Base-by-base conservation (phyloP, 306 rosid genomes). In the Fagus sylvatica region DNA sequence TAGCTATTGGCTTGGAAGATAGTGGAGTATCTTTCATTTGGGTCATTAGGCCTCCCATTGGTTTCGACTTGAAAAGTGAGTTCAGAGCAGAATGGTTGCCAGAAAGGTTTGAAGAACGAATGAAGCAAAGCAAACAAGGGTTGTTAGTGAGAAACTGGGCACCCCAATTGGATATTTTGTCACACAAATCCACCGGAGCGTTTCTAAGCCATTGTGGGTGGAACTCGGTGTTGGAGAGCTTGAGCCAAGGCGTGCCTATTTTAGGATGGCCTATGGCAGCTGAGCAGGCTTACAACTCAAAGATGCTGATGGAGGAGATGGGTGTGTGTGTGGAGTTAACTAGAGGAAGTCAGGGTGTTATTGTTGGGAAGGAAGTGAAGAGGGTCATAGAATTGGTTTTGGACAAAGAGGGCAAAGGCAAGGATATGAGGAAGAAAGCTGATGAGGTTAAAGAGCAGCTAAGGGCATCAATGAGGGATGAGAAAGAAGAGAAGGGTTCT, bases 121-220 rank as follows among this genome's bases (percentile, higher is more conserved):
- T 87, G 79, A 80, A 49, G 17, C 74, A 32, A 13, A 76, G 36
- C 12, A 82, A 85, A 2, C 66, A 16, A 16, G 95, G 95, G 0
- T 30, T 93, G 16, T 3, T 91, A 32, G 87, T 93, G 49, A 79
- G 83, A 6, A 84, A 84, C 6, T 93, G 98, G 97, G 97, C 92
- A 4, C 95, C 95, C 8, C 97, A 91, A 30, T 66, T 88, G 88
- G 95, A 89, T 74, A 93, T 93, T 46, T 53, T 93, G 1, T 74
- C 89, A 1, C 97, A 93, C 76, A 69, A 37, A 28, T 76, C 91
- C 7, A 79, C 84, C 0, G 89, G 93, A 1, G 94, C 83, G 1
- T 91, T 93, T 77, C 60, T 93, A 16, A 88, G 97, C 74, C 97
- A 93, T 19, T 93, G 98, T 65, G 97, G 97, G 11, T 91, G 96